Conservation (phyloP, 116 monocot species). For the Dioscorea cayenensis region DNA sequence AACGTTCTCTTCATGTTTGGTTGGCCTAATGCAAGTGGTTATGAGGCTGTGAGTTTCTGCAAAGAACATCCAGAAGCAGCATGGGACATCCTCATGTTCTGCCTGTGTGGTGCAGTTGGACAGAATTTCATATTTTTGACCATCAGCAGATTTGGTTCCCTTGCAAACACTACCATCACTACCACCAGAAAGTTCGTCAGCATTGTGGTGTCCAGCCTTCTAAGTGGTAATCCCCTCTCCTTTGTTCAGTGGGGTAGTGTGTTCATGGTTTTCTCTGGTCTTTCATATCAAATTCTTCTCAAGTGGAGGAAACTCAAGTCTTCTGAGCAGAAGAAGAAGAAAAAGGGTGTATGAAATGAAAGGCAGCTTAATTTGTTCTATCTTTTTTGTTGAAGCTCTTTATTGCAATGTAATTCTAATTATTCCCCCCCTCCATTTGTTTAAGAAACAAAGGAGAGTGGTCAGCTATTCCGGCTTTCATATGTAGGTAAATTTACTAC, state of each 20-base stretch:
- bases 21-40: conserved; percentile 63
- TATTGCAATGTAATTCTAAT: too few relatives aligned
- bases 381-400: too few relatives aligned
- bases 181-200: conserved; percentile 88
- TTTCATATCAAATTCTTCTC: conserved; percentile 81
- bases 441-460: too few relatives aligned
- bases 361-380: not conserved
- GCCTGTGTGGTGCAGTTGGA: conserved; percentile 87
- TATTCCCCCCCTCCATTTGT: too few relatives aligned
- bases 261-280: conserved; percentile 83
- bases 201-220: conserved; percentile 75
- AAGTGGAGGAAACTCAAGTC: conserved; percentile 67
- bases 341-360: conserved; percentile 30
- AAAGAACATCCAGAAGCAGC: conserved; percentile 76
- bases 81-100: conserved; percentile 79
- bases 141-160: conserved; percentile 81
- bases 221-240: conserved; percentile 66
- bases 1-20: conserved; percentile 75
- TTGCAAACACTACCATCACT: conserved; percentile 88
- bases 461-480: too few relatives aligned
- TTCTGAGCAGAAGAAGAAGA: conserved; percentile 26
- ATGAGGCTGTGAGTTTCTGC: conserved; percentile 70
- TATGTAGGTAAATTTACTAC: too few relatives aligned
- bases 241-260: conserved; percentile 73
- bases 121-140: conserved; percentile 98